These are phyloP conservation scores for Breviolum minutum DNA, from an alignment of 73 alveolate genomes.

Conservation along the genomic window DNA sequence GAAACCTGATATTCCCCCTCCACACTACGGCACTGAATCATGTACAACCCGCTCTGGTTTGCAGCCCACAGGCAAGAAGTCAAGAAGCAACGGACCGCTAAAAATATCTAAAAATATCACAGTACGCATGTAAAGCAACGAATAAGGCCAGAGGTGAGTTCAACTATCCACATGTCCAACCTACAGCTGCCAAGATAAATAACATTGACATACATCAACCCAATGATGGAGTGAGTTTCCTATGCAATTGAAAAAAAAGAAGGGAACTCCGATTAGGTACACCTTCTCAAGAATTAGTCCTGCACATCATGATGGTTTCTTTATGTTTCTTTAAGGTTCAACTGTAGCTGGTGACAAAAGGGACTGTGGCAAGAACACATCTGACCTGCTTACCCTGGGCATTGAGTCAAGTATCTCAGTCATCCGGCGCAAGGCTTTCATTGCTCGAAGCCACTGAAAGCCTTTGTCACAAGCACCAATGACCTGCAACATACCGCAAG, in stretches of 20 bases:
- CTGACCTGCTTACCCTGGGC: not conserved
- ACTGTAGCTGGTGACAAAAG: not conserved
- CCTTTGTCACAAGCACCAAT: conserved; percentile 54
- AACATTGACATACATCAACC: not conserved
- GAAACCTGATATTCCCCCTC: too few relatives aligned
- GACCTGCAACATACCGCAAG: not conserved
- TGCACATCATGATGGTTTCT: not conserved
- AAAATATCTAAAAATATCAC: too few relatives aligned
- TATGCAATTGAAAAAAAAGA: not conserved
- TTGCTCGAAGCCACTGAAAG: not conserved
- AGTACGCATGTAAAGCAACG: too few relatives aligned
- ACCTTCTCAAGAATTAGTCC: not conserved
- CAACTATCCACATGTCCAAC: too few relatives aligned
- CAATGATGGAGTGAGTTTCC: not conserved
- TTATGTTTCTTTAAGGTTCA: not conserved
- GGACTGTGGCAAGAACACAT: not conserved
- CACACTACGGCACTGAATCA: too few relatives aligned
- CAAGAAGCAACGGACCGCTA: too few relatives aligned
- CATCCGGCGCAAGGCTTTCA: not conserved
- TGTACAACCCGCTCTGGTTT: too few relatives aligned
- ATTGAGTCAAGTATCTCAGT: not conserved
- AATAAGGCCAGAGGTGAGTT: too few relatives aligned
- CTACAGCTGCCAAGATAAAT: too few relatives aligned
- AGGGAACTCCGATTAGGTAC: not conserved
- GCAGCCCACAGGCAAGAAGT: too few relatives aligned